These are phyloP conservation scores for Sporopachydermia quercuum DNA, from an alignment of 805 yeast genomes.

Conservation along the genomic window DNA sequence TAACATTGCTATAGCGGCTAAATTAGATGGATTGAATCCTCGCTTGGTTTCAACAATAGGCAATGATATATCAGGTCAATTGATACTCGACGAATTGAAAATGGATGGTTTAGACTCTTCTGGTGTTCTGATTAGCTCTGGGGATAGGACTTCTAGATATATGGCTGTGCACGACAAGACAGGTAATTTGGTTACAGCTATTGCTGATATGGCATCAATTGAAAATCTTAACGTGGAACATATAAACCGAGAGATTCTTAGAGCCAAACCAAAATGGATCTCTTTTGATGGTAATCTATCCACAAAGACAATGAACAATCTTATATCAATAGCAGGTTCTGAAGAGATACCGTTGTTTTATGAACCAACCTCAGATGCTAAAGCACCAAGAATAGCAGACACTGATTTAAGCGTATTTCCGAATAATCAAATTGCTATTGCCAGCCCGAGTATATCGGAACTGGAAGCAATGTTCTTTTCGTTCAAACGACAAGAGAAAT, in stretches of 20 bases:
- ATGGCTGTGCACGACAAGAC: conserved; percentile 44
- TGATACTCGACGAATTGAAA: conserved; percentile 21
- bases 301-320: conserved; percentile 21
- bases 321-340: conserved; percentile 20
- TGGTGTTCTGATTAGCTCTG: conserved; percentile 23
- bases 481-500: conserved; percentile 25
- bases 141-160: conserved; percentile 49
- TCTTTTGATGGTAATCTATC: conserved; percentile 61
- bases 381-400: conserved; percentile 36
- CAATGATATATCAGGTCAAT: conserved; percentile 36
- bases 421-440: conserved; percentile 24
- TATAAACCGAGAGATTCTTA: conserved; percentile 25
- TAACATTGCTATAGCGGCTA: conserved; percentile 57
- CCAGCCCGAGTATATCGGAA: conserved; percentile 62
- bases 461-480: conserved; percentile 37
- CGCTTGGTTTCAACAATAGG: conserved; percentile 49
- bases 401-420: conserved; percentile 30
- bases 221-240: conserved; percentile 32
- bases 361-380: conserved; percentile 69
- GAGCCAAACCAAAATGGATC: conserved; percentile 31
- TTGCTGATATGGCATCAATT: conserved; percentile 72
- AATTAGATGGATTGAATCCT: conserved; percentile 11
- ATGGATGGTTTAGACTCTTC: conserved; percentile 19
- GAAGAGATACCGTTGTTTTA: conserved; percentile 25
- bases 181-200: conserved; percentile 60